Conservation (phyloP, 495 filamentous ascomycete species). For the Immersiella caudata region DNA sequence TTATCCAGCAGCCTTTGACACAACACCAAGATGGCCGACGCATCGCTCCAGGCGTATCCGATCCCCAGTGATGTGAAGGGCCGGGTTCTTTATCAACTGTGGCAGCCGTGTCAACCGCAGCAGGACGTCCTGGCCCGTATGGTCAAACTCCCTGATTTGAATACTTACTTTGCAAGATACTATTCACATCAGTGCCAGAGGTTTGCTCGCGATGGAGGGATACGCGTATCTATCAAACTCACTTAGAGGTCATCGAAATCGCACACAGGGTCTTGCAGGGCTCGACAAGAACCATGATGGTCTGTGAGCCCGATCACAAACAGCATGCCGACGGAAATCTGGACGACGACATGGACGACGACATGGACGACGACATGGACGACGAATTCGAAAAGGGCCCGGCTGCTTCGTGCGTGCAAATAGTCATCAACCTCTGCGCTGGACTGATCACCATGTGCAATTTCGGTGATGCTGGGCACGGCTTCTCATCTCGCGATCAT, state of each 20-base stretch:
- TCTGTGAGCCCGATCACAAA: no score
- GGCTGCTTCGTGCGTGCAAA: neutral
- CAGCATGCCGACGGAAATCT: neutral
- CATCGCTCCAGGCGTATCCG: slow-evolving; percentile 17
- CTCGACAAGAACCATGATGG: no score
- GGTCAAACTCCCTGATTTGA: neutral
- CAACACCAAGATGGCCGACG: neutral
- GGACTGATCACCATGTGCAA: slow-evolving; percentile 21
- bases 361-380: neutral
- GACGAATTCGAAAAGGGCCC: neutral
- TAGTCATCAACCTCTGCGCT: slow-evolving; percentile 15
- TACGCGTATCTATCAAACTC: no score
- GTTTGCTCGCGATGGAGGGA: no score
- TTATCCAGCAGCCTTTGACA: neutral
- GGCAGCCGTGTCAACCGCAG: neutral
- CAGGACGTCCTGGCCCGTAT: neutral
- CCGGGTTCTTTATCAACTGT: slow-evolving; percentile 7
- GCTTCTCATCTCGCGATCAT: slow-evolving; percentile 4
- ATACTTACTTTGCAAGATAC: slow-evolving; percentile 9
- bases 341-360: neutral
- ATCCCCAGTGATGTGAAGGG: neutral
- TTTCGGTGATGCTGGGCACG: neutral
- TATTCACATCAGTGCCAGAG: no score
- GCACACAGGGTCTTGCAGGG: no score
- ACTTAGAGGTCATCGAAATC: no score